phyloP scores from a whole-genome alignment of 768 basidiomycete genomes.

The Leccinum disarticulatum region DNA sequence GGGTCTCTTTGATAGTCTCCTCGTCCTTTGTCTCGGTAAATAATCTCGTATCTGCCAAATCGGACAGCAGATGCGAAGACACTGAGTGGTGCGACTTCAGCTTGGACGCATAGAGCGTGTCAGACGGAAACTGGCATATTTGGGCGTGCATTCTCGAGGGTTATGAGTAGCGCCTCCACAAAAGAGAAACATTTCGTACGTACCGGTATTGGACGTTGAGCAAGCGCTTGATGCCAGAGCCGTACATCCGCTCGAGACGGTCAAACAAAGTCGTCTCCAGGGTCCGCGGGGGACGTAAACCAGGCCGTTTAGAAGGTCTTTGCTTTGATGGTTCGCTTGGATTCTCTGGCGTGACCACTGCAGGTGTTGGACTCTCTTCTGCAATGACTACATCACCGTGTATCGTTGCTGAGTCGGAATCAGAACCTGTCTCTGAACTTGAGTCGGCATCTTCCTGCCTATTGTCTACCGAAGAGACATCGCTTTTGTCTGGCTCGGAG shows the following conservation, averaged over 20 bases:
- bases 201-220: slow-evolving; percentile 88
- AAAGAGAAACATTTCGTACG: slow-evolving; percentile 15
- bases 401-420: slow-evolving; percentile 20
- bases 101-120: slow-evolving; percentile 72
- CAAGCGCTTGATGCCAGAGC: slow-evolving; percentile 78
- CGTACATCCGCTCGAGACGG: slow-evolving; percentile 87
- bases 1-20: slow-evolving; percentile 68
- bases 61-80: slow-evolving; percentile 65
- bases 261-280: slow-evolving; percentile 92
- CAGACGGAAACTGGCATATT: slow-evolving; percentile 86
- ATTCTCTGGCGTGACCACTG: slow-evolving; percentile 4
- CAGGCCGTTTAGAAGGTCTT: slow-evolving; percentile 11
- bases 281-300: slow-evolving; percentile 61
- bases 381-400: slow-evolving; percentile 21
- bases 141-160: slow-evolving; percentile 74
- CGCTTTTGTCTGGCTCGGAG: background rate
- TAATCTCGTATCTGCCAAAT: slow-evolving; percentile 55
- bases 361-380: slow-evolving; percentile 16
- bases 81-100: slow-evolving; percentile 74
- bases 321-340: slow-evolving; percentile 7
- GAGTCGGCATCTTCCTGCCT: slow-evolving; percentile 8
- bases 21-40: slow-evolving; percentile 41
- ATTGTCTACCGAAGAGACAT: background rate
- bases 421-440: slow-evolving; percentile 7
- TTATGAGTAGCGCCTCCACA: background rate